phyloP scores from a whole-genome alignment of 768 basidiomycete genomes.

The Suillus subalutaceus region DNA sequence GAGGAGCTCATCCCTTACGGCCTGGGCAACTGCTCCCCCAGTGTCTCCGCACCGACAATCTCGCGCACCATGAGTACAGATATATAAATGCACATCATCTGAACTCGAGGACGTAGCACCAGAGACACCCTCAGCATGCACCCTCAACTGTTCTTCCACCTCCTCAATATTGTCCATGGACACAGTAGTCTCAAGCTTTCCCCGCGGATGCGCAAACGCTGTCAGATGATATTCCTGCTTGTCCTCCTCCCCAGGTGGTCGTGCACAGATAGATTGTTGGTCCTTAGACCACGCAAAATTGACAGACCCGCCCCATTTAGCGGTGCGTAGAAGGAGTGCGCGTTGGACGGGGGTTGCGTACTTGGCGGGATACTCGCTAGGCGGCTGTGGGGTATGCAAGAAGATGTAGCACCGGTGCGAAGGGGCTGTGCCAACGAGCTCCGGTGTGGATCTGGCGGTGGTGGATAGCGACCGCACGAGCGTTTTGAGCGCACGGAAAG shows the following conservation, averaged over 20 bases:
- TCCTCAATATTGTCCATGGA: constrained; percentile 53
- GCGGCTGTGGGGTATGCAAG: constrained; percentile 53
- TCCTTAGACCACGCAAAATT: constrained; percentile 61
- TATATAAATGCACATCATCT: constrained; percentile 52
- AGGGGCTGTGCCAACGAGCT: constrained; percentile 54
- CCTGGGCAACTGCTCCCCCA: constrained; percentile 58
- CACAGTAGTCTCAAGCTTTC: constrained; percentile 50
- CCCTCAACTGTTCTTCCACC: constrained; percentile 37
- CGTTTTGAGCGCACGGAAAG: constrained; percentile 5
- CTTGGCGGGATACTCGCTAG: constrained; percentile 49
- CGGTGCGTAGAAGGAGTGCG: constrained; percentile 46
- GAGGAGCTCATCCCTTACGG: constrained; percentile 56
- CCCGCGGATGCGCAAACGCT: constrained; percentile 52
- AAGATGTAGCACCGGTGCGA: constrained; percentile 58
- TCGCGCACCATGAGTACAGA: constrained; percentile 79
- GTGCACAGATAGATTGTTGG: constrained; percentile 20
- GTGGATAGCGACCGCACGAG: not conserved
- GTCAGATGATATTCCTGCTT: constrained; percentile 41
- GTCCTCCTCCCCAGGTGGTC: constrained; percentile 19
- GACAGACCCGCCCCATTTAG: constrained; percentile 55
- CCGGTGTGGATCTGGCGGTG: not conserved
- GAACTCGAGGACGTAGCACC: not conserved
- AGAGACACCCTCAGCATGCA: constrained; percentile 32
- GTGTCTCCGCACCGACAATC: constrained; percentile 80
- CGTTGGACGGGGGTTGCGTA: constrained; percentile 52